Percentiles rank a stretch among this genome's conserved stretches.
These are phyloP conservation scores for Colletotrichum costaricense DNA, from an alignment of 2,329 filamentous ascomycete species.

Conservation along the genomic window DNA sequence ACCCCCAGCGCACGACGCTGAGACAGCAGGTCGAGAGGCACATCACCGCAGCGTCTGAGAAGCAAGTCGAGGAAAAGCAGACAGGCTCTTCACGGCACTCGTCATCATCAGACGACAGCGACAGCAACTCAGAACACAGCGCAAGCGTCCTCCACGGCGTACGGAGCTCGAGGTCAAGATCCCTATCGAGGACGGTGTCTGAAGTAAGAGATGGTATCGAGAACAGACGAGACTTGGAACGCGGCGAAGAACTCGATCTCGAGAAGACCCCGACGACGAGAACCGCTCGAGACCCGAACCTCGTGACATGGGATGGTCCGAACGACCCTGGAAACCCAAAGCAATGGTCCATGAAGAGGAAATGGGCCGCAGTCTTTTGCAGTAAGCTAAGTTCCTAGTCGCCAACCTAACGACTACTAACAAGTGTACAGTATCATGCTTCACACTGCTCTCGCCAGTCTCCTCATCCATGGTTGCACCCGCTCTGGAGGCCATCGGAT, in stretches of 20 bases:
- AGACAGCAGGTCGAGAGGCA: slow-evolving; percentile 19
- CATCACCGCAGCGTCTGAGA: slow-evolving; percentile 2
- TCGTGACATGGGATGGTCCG: slow-evolving; percentile 63
- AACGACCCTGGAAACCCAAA: slow-evolving; percentile 62
- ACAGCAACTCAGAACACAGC: slow-evolving; percentile 6
- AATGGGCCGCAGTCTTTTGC: slow-evolving; percentile 65
- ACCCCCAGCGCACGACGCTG: slow-evolving; percentile 2
- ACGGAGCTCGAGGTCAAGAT: neutral
- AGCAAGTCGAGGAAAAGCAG: neutral
- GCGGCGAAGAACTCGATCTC: slow-evolving; percentile 41
- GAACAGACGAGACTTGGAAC: slow-evolving; percentile 49
- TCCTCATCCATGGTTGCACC: slow-evolving; percentile 69
- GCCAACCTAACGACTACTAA: neutral
- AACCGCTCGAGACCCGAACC: slow-evolving; percentile 49
- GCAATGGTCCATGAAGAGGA: slow-evolving; percentile 66
- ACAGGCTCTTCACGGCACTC: neutral
- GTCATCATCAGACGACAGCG: slow-evolving; percentile 7
- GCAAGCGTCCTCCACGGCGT: neutral
- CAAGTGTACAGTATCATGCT: slow-evolving; percentile 54
- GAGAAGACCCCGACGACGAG: slow-evolving; percentile 35
- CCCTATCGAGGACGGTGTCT: slow-evolving; percentile 48
- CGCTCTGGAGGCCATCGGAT: slow-evolving; percentile 60
- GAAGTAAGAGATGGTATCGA: slow-evolving; percentile 53
- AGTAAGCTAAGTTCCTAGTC: slow-evolving; percentile 34
- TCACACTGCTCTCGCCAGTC: slow-evolving; percentile 71